Evolutionary conservation across 371 early-diverging fungal species (phyloP).

Genomic region (Mortierella sp.): DNA sequence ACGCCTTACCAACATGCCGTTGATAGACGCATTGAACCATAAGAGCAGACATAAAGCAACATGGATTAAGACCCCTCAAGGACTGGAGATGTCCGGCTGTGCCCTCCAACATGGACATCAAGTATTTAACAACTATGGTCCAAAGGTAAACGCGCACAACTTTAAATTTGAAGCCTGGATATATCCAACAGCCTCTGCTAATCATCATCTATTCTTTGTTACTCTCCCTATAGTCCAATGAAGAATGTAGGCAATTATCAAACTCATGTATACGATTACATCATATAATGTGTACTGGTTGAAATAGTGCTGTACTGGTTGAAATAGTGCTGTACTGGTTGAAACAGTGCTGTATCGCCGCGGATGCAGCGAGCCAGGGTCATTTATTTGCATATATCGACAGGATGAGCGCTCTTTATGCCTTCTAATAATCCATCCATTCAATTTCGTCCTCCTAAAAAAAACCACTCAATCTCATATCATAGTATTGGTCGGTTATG

Average conservation of each 20-base stretch:
- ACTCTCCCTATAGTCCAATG: constrained; percentile 62
- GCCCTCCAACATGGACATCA: constrained; percentile 59
- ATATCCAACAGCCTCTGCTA: neutral
- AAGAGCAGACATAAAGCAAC: constrained; percentile 32
- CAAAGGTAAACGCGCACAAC: constrained; percentile 60
- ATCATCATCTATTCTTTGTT: neutral
- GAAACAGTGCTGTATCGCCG: neutral
- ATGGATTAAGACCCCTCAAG: constrained; percentile 32
- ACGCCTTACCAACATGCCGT: too few species aligned
- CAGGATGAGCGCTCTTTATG: neutral
- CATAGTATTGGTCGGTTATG: constrained; percentile 53
- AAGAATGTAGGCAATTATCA: constrained; percentile 66
- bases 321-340: neutral
- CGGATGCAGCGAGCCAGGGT: neutral
- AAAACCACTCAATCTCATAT: neutral
- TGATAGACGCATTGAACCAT: constrained; percentile 35
- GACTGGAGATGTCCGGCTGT: constrained; percentile 39
- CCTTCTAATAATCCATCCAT: constrained; percentile 1
- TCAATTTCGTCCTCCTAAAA: neutral
- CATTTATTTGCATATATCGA: neutral
- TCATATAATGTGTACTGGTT: neutral
- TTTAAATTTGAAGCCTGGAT: neutral
- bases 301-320: neutral
- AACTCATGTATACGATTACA: neutral
- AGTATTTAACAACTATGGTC: constrained; percentile 76